Evolutionary conservation across 345 rosid genomes (phyloP).

Genomic region (Clarkia xantiana): DNA sequence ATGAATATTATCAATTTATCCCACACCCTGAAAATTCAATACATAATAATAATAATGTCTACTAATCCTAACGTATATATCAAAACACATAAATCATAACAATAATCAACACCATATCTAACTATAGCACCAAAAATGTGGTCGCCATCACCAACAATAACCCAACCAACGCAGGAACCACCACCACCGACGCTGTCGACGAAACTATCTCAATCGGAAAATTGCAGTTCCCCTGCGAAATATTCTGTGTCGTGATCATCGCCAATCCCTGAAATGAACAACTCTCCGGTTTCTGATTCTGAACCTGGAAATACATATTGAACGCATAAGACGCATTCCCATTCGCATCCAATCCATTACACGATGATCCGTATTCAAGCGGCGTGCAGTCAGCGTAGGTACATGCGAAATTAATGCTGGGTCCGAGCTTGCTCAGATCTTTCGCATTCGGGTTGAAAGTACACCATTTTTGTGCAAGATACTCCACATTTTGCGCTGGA

Average conservation of each 20-base stretch:
- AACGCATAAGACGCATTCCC: constrained; percentile 46
- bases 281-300: constrained; percentile 29
- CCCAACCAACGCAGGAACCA: no score
- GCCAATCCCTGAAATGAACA: constrained; percentile 36
- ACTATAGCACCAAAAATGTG: no score
- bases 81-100: no score
- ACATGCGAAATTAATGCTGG: constrained; percentile 8
- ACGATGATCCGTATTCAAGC: constrained; percentile 35
- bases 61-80: no score
- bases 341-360: constrained; percentile 21
- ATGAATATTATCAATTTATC: no score
- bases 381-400: constrained; percentile 32
- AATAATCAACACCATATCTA: no score
- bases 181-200: no score
- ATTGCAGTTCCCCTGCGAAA: constrained; percentile 8
- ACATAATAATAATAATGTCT: no score
- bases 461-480: constrained; percentile 13
- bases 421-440: constrained; percentile 7
- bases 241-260: constrained; percentile 9
- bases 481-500: constrained; percentile 8
- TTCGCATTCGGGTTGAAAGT: constrained; percentile 3
- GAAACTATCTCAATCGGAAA: constrained; percentile 11
- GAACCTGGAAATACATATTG: constrained; percentile 35
- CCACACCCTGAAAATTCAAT: no score
- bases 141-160: no score